Percentiles rank a stretch among this genome's conserved stretches.
These are phyloP conservation scores for Cucurbita argyrosperma DNA, from an alignment of 306 rosid species.

Conservation along the genomic window DNA sequence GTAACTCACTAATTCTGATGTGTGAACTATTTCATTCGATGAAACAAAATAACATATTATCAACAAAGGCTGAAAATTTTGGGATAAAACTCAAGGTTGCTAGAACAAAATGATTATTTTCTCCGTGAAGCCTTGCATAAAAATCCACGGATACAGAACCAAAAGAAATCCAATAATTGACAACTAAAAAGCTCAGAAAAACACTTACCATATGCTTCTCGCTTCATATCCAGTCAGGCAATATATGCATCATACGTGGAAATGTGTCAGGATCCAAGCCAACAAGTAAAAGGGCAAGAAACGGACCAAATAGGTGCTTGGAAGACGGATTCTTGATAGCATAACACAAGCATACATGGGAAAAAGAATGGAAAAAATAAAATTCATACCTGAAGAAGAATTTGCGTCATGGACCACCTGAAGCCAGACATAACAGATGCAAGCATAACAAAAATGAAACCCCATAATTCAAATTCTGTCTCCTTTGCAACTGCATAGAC, in stretches of 20 bases:
- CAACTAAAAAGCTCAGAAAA: background rate
- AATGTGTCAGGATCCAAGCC: slow-evolving; percentile 28
- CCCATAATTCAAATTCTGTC: slow-evolving; percentile 78
- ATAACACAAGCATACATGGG: background rate
- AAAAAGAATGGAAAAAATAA: background rate
- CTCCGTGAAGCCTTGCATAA: background rate
- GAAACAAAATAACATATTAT: background rate
- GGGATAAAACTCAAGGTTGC: background rate
- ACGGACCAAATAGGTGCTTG: background rate
- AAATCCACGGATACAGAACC: background rate
- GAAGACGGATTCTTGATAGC: background rate
- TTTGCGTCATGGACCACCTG: slow-evolving; percentile 96
- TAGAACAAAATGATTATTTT: background rate
- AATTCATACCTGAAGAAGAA: slow-evolving; percentile 76
- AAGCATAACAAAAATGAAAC: slow-evolving; percentile 87
- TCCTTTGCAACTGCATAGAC: slow-evolving; percentile 59
- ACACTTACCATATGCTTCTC: slow-evolving; percentile 80
- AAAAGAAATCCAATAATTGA: background rate
- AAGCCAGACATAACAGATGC: slow-evolving; percentile 99
- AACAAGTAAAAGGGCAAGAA: slow-evolving; percentile 23
- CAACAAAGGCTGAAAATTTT: background rate
- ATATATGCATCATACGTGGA: slow-evolving; percentile 13
- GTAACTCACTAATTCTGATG: background rate
- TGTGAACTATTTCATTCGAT: background rate
- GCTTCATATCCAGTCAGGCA: slow-evolving; percentile 44